Evolutionary conservation across 805 yeast genomes (phyloP).

Genomic region (Wickerhamiella vanderwaltii): DNA sequence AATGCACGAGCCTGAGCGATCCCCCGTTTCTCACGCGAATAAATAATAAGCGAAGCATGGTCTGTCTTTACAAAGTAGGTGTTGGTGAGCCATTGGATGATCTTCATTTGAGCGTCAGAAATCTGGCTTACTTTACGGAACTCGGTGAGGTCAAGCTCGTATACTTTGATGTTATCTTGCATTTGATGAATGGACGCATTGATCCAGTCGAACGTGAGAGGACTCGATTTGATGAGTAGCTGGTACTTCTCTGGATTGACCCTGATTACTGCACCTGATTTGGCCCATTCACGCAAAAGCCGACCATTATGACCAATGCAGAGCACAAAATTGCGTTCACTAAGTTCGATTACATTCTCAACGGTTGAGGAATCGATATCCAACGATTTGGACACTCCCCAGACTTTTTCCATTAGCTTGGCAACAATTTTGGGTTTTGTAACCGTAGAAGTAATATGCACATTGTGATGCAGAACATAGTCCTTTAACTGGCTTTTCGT

Average conservation of each 20-base stretch:
- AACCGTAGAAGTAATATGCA: neutral
- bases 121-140: constrained; percentile 13
- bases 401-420: constrained; percentile 27
- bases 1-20: constrained; percentile 18
- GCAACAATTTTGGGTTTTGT: neutral
- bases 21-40: constrained; percentile 14
- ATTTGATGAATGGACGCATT: constrained; percentile 28
- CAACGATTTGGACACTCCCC: constrained; percentile 26
- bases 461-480: neutral
- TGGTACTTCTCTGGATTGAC: constrained; percentile 27
- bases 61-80: constrained; percentile 19
- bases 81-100: constrained; percentile 24
- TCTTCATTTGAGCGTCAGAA: constrained; percentile 15
- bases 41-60: constrained; percentile 15
- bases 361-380: constrained; percentile 28
- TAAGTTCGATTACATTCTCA: constrained; percentile 28
- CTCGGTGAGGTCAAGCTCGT: constrained; percentile 28
- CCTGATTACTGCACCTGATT: constrained; percentile 32
- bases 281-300: constrained; percentile 31
- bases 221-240: constrained; percentile 33
- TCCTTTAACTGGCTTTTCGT: constrained; percentile 21
- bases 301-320: constrained; percentile 32
- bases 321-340: constrained; percentile 33
- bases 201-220: constrained; percentile 34
- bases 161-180: constrained; percentile 18